Conservation (phyloP, 345 rosid species). For the Nephelium lappaceum region DNA sequence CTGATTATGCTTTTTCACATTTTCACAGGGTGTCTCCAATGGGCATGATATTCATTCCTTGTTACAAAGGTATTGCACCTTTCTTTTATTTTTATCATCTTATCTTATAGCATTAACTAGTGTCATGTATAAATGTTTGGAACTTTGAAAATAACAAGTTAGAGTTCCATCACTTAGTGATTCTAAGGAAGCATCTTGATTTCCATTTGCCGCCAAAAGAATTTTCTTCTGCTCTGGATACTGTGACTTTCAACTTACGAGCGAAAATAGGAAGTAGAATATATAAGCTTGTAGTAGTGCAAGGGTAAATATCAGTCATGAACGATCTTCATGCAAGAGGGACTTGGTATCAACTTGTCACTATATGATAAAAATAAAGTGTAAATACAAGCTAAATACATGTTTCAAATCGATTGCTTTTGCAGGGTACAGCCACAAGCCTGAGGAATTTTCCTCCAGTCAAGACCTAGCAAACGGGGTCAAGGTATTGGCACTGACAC, state of each 20-base stretch:
- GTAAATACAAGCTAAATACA: not conserved
- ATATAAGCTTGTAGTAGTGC: too few relatives aligned
- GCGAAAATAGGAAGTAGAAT: not conserved
- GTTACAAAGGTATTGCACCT: slow-evolving; percentile 74
- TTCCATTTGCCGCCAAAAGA: not conserved
- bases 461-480: slow-evolving; percentile 82
- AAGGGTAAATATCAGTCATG: not conserved
- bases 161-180: not conserved
- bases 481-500: slow-evolving; percentile 69
- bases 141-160: not conserved
- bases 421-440: slow-evolving; percentile 95
- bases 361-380: not conserved
- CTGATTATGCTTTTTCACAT: slow-evolving; percentile 19
- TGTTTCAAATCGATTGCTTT: slow-evolving; percentile 21
- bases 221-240: not conserved
- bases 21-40: slow-evolving; percentile 80
- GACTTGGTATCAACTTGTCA: not conserved
- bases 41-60: slow-evolving; percentile 99
- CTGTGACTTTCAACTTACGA: not conserved
- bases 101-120: not conserved
- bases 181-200: not conserved
- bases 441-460: slow-evolving; percentile 77
- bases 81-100: not conserved
- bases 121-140: not conserved
- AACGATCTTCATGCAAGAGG: not conserved